These are phyloP conservation scores for Malus sieversii DNA, from an alignment of 306 rosid species.

Conservation along the genomic window DNA sequence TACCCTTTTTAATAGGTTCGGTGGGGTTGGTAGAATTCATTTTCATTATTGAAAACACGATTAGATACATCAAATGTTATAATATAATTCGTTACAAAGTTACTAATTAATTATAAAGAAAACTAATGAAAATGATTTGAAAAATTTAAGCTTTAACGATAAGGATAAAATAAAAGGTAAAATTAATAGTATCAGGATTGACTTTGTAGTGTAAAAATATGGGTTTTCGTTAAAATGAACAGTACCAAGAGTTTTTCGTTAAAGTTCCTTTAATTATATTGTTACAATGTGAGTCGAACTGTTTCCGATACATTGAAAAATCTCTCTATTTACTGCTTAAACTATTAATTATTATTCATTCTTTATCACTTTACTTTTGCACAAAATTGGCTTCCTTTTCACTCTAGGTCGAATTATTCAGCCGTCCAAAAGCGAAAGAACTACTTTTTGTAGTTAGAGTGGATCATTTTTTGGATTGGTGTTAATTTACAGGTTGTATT, in stretches of 20 bases:
- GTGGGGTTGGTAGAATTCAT: slow-evolving; percentile 36
- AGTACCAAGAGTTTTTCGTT: fast-evolving
- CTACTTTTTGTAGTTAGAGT: not conserved
- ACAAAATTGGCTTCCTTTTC: not conserved
- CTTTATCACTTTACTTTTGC: not conserved
- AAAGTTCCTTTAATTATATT: too few species aligned
- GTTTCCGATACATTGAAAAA: too few species aligned
- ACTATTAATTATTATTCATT: not conserved
- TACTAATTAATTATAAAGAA: too few species aligned
- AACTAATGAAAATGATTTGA: fast-evolving
- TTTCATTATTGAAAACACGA: not conserved
- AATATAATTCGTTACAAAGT: too few species aligned
- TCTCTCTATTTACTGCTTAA: not conserved
- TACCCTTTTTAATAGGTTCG: slow-evolving; percentile 22
- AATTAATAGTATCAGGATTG: too few species aligned
- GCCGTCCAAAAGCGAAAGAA: not conserved
- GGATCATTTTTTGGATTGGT: not conserved
- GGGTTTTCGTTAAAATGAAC: too few species aligned
- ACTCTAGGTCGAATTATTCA: not conserved
- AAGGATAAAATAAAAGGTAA: too few species aligned
- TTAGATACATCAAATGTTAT: too few species aligned
- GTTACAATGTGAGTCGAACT: too few species aligned
- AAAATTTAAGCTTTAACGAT: too few species aligned
- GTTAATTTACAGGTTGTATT: not conserved
- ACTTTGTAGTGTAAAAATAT: too few species aligned